phyloP scores from a whole-genome alignment of 306 rosid genomes.

The Leucaena leucocephala region DNA sequence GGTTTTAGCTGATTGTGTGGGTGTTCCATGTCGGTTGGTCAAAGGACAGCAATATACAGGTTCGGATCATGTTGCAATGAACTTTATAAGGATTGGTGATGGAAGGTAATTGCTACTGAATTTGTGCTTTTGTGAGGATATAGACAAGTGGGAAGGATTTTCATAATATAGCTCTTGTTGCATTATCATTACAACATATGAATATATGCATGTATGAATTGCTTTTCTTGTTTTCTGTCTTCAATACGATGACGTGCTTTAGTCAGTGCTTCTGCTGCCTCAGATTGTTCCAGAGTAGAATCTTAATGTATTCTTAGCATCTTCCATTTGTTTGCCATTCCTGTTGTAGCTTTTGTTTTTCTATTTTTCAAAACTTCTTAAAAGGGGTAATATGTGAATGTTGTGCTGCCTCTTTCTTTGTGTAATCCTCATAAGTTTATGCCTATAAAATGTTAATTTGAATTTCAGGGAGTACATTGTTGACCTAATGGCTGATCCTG shows the following conservation, averaged over 20 bases:
- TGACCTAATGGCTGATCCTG: constrained; percentile 98
- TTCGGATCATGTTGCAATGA: constrained; percentile 81
- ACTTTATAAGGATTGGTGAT: constrained; percentile 79
- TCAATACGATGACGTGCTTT: constrained; percentile 13
- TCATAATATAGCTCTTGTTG: constrained; percentile 18
- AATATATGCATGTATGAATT: constrained; percentile 13
- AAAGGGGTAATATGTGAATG: constrained; percentile 22
- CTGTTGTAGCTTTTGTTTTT: not conserved
- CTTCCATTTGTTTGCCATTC: not conserved
- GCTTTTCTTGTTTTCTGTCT: constrained; percentile 29
- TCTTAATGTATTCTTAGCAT: constrained; percentile 1
- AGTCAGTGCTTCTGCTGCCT: constrained; percentile 20
- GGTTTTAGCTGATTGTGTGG: constrained; percentile 94
- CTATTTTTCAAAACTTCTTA: not conserved
- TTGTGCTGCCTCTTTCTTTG: constrained; percentile 6
- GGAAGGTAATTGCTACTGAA: constrained; percentile 69
- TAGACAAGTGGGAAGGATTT: constrained; percentile 29
- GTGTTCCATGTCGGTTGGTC: constrained; percentile 87
- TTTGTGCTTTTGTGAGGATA: constrained; percentile 28
- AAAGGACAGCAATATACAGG: constrained; percentile 89
- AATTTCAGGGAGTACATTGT: constrained; percentile 97
- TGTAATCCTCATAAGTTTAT: not conserved
- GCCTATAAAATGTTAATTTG: constrained; percentile 41
- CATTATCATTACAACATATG: constrained; percentile 20
- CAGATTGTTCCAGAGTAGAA: constrained; percentile 19